phyloP scores from a whole-genome alignment of 169 alveolate genomes.

The Eimeria nieschulzi region DNA sequence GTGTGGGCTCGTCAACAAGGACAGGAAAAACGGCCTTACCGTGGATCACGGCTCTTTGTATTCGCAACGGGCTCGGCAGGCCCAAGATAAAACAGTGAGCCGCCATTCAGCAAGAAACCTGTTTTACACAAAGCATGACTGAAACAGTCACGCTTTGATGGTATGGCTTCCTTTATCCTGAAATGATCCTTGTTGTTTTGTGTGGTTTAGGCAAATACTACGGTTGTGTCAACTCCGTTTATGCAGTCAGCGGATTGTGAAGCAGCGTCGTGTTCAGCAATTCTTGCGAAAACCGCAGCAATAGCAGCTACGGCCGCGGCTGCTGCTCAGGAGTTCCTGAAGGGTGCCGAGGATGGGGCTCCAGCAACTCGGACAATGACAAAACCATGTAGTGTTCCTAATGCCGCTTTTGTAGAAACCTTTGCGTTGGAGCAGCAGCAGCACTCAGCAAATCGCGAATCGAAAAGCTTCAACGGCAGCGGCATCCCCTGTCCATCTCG shows the following conservation, averaged over 20 bases:
- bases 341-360: neutral
- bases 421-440: neutral
- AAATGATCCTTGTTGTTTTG: neutral
- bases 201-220: neutral
- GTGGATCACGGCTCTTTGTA: neutral
- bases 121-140: neutral
- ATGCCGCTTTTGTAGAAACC: neutral
- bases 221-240: neutral
- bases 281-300: conserved; percentile 29
- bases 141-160: neutral
- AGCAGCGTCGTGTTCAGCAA: neutral
- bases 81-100: neutral
- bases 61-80: neutral
- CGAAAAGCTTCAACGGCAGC: conserved; percentile 29
- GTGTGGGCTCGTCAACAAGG: neutral
- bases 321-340: conserved; percentile 39
- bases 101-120: neutral
- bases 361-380: neutral
- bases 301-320: conserved; percentile 58
- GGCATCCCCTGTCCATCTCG: conserved; percentile 25
- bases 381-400: neutral
- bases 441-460: neutral
- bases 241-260: neutral
- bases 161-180: neutral
- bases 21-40: neutral